Conservation (phyloP, 2,329 filamentous ascomycete species). For the Trichoderma semiorbis region DNA sequence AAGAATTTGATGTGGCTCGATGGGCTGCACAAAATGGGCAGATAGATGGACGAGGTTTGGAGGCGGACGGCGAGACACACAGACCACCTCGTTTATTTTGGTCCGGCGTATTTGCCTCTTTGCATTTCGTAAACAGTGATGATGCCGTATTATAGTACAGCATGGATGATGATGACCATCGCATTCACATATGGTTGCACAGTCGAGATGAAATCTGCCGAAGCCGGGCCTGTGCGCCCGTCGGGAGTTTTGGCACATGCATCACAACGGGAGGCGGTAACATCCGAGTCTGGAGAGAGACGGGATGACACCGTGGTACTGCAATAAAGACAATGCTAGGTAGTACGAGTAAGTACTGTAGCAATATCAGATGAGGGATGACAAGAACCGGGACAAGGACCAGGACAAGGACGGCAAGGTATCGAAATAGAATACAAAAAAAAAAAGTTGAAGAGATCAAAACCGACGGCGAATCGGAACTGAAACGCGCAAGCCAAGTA, state of each 20-base stretch:
- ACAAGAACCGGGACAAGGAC: neutral
- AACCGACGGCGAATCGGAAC: neutral
- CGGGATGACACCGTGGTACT: conserved; percentile 7
- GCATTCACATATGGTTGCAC: no score
- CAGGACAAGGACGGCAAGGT: neutral
- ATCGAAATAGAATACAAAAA: neutral
- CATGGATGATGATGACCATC: neutral
- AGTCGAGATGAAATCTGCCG: neutral
- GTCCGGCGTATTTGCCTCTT: neutral
- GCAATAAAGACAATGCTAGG: neutral
- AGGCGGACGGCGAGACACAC: neutral
- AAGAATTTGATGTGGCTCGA: neutral
- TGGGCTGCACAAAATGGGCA: neutral
- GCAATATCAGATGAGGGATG: neutral
- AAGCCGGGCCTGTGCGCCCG: neutral
- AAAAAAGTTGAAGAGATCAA: neutral
- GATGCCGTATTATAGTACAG: neutral
- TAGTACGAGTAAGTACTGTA: neutral
- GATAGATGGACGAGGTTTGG: neutral
- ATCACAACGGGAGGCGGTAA: neutral
- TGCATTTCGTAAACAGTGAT: neutral
- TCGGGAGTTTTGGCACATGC: neutral
- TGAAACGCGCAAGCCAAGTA: neutral
- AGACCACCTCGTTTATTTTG: neutral
- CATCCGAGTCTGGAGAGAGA: neutral